Conservation (phyloP, 1,139 yeast genomes). For the Trichomonascaceae sp. region DNA sequence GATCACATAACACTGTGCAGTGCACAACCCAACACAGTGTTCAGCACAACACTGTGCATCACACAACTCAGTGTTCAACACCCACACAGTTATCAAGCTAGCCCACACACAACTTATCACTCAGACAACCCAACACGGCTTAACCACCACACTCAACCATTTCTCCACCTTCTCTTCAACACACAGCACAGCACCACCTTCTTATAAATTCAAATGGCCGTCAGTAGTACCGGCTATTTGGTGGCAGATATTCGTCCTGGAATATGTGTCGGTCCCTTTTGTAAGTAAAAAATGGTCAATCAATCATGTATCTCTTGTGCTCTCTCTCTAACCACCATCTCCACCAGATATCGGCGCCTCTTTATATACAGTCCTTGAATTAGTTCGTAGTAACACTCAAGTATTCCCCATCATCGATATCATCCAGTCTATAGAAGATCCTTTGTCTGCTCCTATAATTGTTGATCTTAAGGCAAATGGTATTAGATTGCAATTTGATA, state of each 20-base stretch:
- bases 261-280: constrained; percentile 15
- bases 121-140: no score
- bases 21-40: no score
- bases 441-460: constrained; percentile 19
- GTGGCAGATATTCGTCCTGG: constrained; percentile 17
- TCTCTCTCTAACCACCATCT: constrained; percentile 4
- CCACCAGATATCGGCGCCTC: constrained; percentile 24
- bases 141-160: no score
- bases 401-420: constrained; percentile 25
- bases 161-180: background rate
- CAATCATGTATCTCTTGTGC: no score
- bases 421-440: constrained; percentile 19
- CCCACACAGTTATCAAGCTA: no score
- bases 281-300: constrained; percentile 5
- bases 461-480: constrained; percentile 25
- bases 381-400: constrained; percentile 20
- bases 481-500: constrained; percentile 26
- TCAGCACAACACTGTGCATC: no score
- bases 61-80: no score
- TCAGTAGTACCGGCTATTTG: constrained; percentile 4
- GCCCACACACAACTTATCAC: no score
- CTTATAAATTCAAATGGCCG: no score
- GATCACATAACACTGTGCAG: no score
- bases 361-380: constrained; percentile 19
- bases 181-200: background rate